These are phyloP conservation scores for Aspergillus pseudoterreus DNA, from an alignment of 2,329 filamentous ascomycete genomes.

Conservation along the genomic window DNA sequence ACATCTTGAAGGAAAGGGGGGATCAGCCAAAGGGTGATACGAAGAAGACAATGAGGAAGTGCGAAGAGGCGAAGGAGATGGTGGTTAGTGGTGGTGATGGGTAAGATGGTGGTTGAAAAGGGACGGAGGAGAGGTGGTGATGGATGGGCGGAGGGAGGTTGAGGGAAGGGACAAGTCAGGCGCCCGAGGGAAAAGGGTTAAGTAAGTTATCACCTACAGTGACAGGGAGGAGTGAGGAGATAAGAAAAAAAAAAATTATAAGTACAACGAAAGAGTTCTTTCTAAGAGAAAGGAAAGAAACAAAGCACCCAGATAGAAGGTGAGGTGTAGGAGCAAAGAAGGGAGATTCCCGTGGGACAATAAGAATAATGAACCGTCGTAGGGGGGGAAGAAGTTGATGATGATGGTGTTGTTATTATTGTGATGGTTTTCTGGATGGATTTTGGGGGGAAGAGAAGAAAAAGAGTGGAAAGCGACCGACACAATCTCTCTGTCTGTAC, in stretches of 20 bases:
- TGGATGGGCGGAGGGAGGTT: constrained; percentile 14
- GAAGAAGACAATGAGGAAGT: not conserved
- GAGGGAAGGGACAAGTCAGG: constrained; percentile 29
- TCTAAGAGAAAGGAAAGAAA: not conserved
- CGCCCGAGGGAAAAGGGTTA: constrained; percentile 29
- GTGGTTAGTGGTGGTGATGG: not conserved
- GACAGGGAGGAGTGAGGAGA: constrained; percentile 24
- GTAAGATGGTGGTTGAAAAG: constrained; percentile 7
- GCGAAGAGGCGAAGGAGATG: not conserved
- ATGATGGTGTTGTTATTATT: too few relatives aligned
- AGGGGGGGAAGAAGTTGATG: too few relatives aligned
- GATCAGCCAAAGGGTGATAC: constrained; percentile 25
- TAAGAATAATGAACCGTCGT: too few relatives aligned
- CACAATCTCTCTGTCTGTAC: too few relatives aligned
- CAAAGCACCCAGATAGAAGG: not conserved
- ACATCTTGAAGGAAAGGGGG: constrained; percentile 61
- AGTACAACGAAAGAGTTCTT: not conserved
- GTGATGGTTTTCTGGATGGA: too few relatives aligned
- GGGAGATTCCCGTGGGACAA: not conserved
- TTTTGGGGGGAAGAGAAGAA: too few relatives aligned
- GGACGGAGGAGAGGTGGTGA: constrained; percentile 7
- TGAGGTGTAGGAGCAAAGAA: not conserved
- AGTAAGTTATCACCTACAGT: constrained; percentile 27
- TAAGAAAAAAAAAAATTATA: constrained; percentile 2
- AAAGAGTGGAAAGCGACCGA: too few relatives aligned